These are phyloP conservation scores for Talaromyces sp. DNA, from an alignment of 2,329 filamentous ascomycete genomes.

Conservation along the genomic window DNA sequence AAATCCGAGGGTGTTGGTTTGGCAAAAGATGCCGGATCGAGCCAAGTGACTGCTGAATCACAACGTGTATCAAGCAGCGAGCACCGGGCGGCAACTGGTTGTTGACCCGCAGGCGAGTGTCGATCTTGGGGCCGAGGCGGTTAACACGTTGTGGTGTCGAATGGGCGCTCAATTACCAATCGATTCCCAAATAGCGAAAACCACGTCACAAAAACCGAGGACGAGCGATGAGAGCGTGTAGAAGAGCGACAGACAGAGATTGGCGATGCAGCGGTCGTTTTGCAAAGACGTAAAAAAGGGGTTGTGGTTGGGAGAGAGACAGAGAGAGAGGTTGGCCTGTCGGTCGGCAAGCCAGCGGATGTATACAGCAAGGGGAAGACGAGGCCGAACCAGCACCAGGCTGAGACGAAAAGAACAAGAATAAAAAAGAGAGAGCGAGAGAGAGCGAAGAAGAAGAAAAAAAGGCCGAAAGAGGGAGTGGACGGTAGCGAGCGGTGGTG, in stretches of 20 bases:
- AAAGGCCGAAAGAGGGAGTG: neutral
- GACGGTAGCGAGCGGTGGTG: neutral
- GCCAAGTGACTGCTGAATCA: neutral
- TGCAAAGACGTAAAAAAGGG: neutral
- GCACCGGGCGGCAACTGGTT: neutral
- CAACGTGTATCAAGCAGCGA: neutral
- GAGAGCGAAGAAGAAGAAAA: neutral
- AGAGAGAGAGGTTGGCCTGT: neutral
- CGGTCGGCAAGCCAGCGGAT: neutral
- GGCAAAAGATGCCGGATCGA: neutral
- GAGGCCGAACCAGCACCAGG: slow-evolving; percentile 12
- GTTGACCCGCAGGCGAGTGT: neutral
- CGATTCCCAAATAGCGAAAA: neutral
- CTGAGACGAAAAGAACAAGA: slow-evolving; percentile 10
- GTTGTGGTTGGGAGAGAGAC: neutral
- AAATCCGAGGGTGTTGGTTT: neutral
- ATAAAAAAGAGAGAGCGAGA: slow-evolving; percentile 13
- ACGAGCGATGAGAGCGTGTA: neutral
- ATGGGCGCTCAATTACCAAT: neutral
- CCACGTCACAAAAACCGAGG: neutral
- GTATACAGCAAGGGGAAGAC: slow-evolving; percentile 8
- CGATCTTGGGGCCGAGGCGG: neutral
- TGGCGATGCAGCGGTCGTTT: neutral
- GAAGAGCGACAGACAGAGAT: neutral
- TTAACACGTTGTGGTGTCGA: neutral